Percentiles rank a stretch among this genome's conserved stretches.
phyloP scores from a whole-genome alignment of 169 alveolate genomes.

The Fabrea salina region DNA sequence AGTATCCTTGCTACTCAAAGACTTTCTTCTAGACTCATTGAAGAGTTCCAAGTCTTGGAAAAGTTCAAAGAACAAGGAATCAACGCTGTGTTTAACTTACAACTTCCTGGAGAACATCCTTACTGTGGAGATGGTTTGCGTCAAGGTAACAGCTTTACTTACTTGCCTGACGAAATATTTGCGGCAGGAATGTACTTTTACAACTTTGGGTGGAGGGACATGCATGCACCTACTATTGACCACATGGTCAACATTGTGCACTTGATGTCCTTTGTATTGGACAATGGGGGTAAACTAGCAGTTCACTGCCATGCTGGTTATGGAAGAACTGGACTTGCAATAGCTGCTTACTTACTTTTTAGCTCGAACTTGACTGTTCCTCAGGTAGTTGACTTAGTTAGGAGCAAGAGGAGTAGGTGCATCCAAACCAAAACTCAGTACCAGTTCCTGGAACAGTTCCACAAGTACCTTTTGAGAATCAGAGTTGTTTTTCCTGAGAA shows the following conservation, averaged over 20 bases:
- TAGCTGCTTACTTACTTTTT: conserved; percentile 41
- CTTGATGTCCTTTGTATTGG: conserved; percentile 59
- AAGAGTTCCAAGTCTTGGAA: conserved; percentile 56
- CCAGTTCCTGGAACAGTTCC: neutral
- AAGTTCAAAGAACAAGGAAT: conserved; percentile 61
- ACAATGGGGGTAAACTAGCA: conserved; percentile 63
- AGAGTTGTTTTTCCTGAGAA: neutral
- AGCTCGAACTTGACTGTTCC: neutral
- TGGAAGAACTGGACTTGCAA: conserved; percentile 84
- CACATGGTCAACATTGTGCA: conserved; percentile 58
- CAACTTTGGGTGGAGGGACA: conserved; percentile 78
- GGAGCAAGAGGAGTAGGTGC: conserved; percentile 3
- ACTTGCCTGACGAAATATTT: conserved; percentile 59
- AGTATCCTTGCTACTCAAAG: conserved; percentile 79
- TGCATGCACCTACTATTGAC: conserved; percentile 68
- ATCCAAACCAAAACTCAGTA: conserved; percentile 19
- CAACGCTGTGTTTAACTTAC: conserved; percentile 68
- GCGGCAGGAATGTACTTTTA: conserved; percentile 67
- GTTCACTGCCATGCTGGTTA: conserved; percentile 90
- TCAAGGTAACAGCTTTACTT: conserved; percentile 55
- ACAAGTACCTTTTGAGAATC: neutral
- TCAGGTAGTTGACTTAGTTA: neutral
- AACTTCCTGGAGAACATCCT: conserved; percentile 87
- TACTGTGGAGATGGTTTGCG: conserved; percentile 79
- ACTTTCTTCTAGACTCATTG: conserved; percentile 64